Evolutionary conservation across 2,329 filamentous ascomycete genomes (phyloP), one percentile per base, ranked within the genome.

Genomic region (Xylaria arbuscula): DNA sequence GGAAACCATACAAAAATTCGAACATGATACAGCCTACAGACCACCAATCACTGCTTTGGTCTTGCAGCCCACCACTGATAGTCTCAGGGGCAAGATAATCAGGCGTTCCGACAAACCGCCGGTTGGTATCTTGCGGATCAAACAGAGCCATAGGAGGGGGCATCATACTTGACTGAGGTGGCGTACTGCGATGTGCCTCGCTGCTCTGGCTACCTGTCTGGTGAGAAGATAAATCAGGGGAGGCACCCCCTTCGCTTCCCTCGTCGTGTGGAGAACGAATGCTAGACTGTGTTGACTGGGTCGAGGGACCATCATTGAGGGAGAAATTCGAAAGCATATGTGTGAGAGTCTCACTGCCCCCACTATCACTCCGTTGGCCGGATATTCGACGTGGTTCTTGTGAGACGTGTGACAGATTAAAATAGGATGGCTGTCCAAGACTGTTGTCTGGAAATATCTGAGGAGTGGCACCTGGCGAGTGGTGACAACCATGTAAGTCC

Each of bases 11-110:
- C 2, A 99, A 83, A 73, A 97, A 98, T 76, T 99, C 96, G 76
- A 98, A 99, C 80, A 98, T 84, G 74, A 99, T 98, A 79, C 97
- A 99, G 0, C 96, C 96, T n/a, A 99, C 87, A 24, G 96, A 98
- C 96, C 96, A 99, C 96, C 96, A 99, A 89, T 99, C 96, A 78
- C 96, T 98, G 73, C 95, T 96, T 80, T 98, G 95, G 76, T 99
- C 96, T 80, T 99, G 96, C 1, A 95, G 94, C 72, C 94, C 90
- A 58, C 97, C 96, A 72, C 93, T 94, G 77, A 99, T 97, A 0
- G 97, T 99, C 78, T 99, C 97, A 0, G 96, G 96, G 0, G 96
- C 96, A 15, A 99, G 87, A 78, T 99, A 99, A 79, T 99, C 96
- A 0, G 96, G 96, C 0, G 96, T 99, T 38, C 96, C 96, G 9